Conservation (phyloP, 805 yeast genomes). For the Kregervanrija pseudodelftensis region DNA sequence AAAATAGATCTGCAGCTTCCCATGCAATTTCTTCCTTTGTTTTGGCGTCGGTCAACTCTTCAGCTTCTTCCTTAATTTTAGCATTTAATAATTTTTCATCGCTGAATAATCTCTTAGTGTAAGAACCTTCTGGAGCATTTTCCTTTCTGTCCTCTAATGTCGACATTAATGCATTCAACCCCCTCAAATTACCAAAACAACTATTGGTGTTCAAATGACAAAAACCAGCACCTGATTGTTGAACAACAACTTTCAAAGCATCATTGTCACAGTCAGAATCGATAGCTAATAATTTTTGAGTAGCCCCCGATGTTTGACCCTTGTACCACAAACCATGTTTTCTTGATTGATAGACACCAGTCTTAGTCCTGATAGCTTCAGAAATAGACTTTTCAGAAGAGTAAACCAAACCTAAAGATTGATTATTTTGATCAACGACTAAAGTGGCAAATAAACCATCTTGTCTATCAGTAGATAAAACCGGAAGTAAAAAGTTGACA, state of each 20-base stretch:
- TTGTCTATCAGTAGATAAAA: slow-evolving; percentile 69
- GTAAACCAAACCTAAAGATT: slow-evolving; percentile 83
- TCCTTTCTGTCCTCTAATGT: slow-evolving; percentile 55
- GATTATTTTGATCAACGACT: slow-evolving; percentile 62
- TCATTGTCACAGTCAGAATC: slow-evolving; percentile 90
- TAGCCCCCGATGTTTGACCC: slow-evolving; percentile 95
- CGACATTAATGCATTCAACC: slow-evolving; percentile 61
- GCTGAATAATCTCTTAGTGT: slow-evolving; percentile 79
- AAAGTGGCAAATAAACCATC: slow-evolving; percentile 85
- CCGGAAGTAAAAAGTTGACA: slow-evolving; percentile 36
- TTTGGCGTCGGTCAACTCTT: slow-evolving; percentile 84
- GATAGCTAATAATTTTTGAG: slow-evolving; percentile 64
- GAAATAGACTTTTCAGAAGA: slow-evolving; percentile 77
- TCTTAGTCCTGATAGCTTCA: slow-evolving; percentile 71
- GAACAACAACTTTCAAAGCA: slow-evolving; percentile 79
- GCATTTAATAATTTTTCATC: slow-evolving; percentile 75
- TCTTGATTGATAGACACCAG: slow-evolving; percentile 93
- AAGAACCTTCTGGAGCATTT: slow-evolving; percentile 87
- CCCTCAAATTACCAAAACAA: slow-evolving; percentile 71
- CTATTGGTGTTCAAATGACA: slow-evolving; percentile 80
- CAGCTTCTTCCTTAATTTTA: slow-evolving; percentile 92
- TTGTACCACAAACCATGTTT: slow-evolving; percentile 92
- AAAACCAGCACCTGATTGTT: slow-evolving; percentile 82
- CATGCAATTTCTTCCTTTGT: slow-evolving; percentile 67
- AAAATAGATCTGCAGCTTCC: slow-evolving; percentile 91